Base-by-base conservation (phyloP, 2,329 filamentous ascomycete species). In the Ophiostoma angusticollis region DNA sequence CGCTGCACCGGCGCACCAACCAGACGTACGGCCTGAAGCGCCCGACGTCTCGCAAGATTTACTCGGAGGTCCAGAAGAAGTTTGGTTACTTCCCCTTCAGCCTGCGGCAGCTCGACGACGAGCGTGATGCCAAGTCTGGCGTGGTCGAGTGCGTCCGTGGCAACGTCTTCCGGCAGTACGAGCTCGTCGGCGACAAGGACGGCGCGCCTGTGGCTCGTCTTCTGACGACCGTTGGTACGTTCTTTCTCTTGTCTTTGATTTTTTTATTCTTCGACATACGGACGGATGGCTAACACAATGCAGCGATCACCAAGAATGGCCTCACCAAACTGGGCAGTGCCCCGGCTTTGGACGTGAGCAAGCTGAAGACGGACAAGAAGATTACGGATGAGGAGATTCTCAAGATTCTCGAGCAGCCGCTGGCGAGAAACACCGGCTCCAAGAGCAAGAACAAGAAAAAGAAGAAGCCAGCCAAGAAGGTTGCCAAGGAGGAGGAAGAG, bases 51-150 rank as follows among this genome's bases (percentile, higher is more conserved):
- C 78, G 89, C 58, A 84, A 93, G 64, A 81, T 89, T 35, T 72
- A 96, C 38, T 93, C 87, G 33, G 91, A 96, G 66, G 81, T 94
- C 45, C 80, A 93, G 60, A 93, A 89, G 78, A 95, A 89, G 68
- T 98, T 96, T 57, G 87, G 89, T 49, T 85, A 77, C 46, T 98
- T 98, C 73, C 91, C 91, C 52, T 98, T 98, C 76, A 93, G 84
- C 64, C 72, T 96, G 68, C 77, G 91, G 57, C 91, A 98, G 68
- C 75, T 98, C 46, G 89, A 95, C 47, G 89, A 96, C 54, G 91
- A 98, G 74, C 81, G 89, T 56, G 79, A 87, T 49, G 91, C 85
- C 83, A 96, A 81, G 81, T 91, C 64, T 40, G 91, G 91, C 56
- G 82, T 96, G 42, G 82, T 96, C 43, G 91, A 98, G 67, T 95